phyloP scores from a whole-genome alignment of 768 basidiomycete genomes.

The Tulasnella sp. region DNA sequence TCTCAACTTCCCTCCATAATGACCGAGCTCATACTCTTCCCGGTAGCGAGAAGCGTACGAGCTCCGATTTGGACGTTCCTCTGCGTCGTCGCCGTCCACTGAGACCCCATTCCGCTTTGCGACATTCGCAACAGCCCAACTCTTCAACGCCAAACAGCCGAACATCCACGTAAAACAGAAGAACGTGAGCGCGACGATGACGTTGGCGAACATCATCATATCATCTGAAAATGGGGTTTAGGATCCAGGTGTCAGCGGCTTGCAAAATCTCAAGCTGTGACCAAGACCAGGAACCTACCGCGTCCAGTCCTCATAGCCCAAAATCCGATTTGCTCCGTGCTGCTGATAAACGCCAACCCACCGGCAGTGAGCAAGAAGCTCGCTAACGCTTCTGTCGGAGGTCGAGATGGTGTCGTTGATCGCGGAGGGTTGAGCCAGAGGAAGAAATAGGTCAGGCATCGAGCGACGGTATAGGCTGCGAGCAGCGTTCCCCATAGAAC shows the following conservation, averaged over 20 bases:
- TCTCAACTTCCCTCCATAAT: not conserved
- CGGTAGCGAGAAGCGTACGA: not conserved
- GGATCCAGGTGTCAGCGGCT: too few relatives aligned
- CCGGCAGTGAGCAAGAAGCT: constrained; percentile 85
- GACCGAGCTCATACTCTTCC: not conserved
- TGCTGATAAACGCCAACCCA: constrained; percentile 84
- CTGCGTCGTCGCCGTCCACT: not conserved
- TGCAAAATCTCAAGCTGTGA: too few relatives aligned
- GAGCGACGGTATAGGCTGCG: constrained; percentile 67
- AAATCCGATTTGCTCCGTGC: constrained; percentile 82
- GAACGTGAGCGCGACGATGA: constrained; percentile 81
- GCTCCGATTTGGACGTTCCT: not conserved
- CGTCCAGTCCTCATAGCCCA: constrained; percentile 87
- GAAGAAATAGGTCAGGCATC: constrained; percentile 92
- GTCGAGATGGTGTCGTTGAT: constrained; percentile 83
- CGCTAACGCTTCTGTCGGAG: constrained; percentile 87
- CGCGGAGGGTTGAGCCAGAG: constrained; percentile 81
- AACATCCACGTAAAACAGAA: constrained; percentile 83
- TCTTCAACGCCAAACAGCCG: constrained; percentile 65
- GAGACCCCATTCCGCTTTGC: not conserved
- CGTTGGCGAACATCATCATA: constrained; percentile 79
- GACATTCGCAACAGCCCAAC: constrained; percentile 14
- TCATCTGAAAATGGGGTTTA: constrained; percentile 57
- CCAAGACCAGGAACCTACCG: constrained; percentile 62
- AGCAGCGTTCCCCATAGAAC: constrained; percentile 86